Base-by-base conservation (phyloP, 495 filamentous ascomycete species). In the Acidiella bohemica region DNA sequence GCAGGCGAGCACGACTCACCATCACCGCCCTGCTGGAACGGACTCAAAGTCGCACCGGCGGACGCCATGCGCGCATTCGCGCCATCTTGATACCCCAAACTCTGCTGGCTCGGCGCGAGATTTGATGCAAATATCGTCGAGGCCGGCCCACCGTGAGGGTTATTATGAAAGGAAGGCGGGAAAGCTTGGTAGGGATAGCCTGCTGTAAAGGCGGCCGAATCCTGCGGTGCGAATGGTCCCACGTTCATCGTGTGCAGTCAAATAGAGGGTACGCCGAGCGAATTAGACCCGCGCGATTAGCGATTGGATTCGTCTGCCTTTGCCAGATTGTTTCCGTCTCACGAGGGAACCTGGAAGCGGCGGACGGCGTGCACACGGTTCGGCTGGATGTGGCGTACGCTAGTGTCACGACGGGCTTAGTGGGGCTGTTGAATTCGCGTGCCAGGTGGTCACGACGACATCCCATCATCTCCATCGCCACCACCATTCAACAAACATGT, bases 1-100 rank as follows among this genome's bases (percentile, higher is more conserved):
- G 5, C 16, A 17, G 39, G 20, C 28, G 18, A 9, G 28, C 3
- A 27, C 18, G 41, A 32, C 33, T 36, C 17, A 44, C 41, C 41
- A 38, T 12, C 34, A n/a, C n/a, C n/a, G n/a, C n/a, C n/a, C 10
- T 26, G 23, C 39, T 18, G 19, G 11, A 9, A 8, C 39, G 10
- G 29, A 18, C 34, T 42, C 40, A 36, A 13, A 31, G 34, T 26
- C 17, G 19, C 42, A 14, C 14, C 42, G 27, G 33, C 29, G 16
- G 40, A 30, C 32, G 39, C 40, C 30, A 43, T 36, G 31, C 22
- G 31, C n/a, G 31, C 40, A 36, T 35, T 22, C 2, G 17, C 21
- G 40, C 22, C 40, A 36, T 43, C n/a, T 16, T 43, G 12, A 14
- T 13, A 7, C 24, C 18, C n/a, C 9, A 28, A 39, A 7, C 36